Base-by-base conservation (phyloP, 2,329 filamentous ascomycete species). In the Ampelomyces quisqualis region DNA sequence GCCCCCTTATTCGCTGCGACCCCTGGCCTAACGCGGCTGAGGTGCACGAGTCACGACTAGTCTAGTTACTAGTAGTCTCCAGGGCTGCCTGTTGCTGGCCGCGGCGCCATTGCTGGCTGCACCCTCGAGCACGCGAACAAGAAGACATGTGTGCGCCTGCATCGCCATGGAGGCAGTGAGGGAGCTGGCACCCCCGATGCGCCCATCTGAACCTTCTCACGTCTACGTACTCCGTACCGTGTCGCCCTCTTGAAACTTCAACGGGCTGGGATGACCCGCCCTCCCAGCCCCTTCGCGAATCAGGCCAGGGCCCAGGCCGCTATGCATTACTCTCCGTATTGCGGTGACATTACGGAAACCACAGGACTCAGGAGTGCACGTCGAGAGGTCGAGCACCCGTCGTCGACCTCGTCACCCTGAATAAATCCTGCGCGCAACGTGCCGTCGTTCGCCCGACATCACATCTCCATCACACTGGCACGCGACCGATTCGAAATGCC, bases 271-370 rank as follows among this genome's bases (percentile, higher is more conserved):
- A 38, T 31, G 37, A 37, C 40, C 51, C 49, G 47, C 48, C 53
- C 42, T 46, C 47, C 40, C 45, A 34, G 40, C 23, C 33, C 30
- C 31, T 29, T 55, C 42, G 52, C 55, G 51, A 58, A 60, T 59
- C 55, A 55, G 40, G 40, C 33, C 43, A 42, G 46, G 33, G 40
- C 38, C 33, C 43, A 42, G 46, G 33, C 47, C 50, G 45, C 52
- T 42, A 30, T 39, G 47, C 30, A n/a, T 13, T 21, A 11, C 26
- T 31, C 27, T 15, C 29, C 37, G 9, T 15, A 24, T 29, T 8
- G 2, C 4, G 27, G 13, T 29, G 27, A n/a, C n/a, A n/a, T n/a
- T n/a, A n/a, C n/a, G n/a, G n/a, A n/a, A n/a, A n/a, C n/a, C n/a
- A n/a, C n/a, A n/a, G n/a, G n/a, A n/a, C n/a, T n/a, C n/a, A n/a